phyloP scores from a whole-genome alignment of 768 basidiomycete species.

The Baorangia bicolor region DNA sequence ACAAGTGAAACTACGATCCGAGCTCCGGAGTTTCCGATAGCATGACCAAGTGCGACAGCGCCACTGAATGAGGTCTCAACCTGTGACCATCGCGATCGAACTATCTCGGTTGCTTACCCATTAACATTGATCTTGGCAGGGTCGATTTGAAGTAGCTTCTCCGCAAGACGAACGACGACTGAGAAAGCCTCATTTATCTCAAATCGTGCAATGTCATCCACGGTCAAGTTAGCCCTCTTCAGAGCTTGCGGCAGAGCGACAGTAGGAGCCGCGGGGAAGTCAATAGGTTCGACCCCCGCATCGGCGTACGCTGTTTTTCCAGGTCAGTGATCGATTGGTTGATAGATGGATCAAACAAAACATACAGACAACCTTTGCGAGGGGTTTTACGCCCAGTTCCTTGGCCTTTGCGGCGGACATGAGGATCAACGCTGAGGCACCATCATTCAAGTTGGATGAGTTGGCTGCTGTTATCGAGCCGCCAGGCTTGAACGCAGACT shows the following conservation, averaged over 20 bases:
- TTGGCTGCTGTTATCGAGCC: conserved; percentile 96
- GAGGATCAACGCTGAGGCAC: conserved; percentile 92
- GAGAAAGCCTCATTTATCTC: conserved; percentile 99
- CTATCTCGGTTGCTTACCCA: conserved; percentile 51
- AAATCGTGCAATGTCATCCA: conserved; percentile 85
- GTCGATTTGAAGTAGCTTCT: conserved; percentile 83
- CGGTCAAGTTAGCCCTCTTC: conserved; percentile 77
- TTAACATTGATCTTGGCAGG: conserved; percentile 87
- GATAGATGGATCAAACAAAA: conserved; percentile 11
- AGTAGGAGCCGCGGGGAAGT: conserved; percentile 95
- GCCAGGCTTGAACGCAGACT: conserved; percentile 86
- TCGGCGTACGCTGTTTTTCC: conserved; percentile 81
- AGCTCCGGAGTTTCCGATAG: conserved; percentile 94
- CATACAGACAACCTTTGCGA: conserved; percentile 94
- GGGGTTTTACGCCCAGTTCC: conserved; percentile 85
- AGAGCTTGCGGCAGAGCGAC: conserved; percentile 87
- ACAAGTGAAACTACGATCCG: conserved; percentile 92
- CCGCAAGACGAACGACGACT: conserved; percentile 85
- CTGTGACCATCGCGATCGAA: conserved; percentile 2
- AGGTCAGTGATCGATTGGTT: conserved; percentile 2
- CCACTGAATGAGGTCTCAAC: conserved; percentile 54
- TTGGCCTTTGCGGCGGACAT: conserved; percentile 92
- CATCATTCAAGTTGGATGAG: conserved; percentile 92
- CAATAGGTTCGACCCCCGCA: conserved; percentile 93
- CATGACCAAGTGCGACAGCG: conserved; percentile 94